Conservation (phyloP, 2,329 filamentous ascomycete genomes). For the Akanthomyces uredinophilus region DNA sequence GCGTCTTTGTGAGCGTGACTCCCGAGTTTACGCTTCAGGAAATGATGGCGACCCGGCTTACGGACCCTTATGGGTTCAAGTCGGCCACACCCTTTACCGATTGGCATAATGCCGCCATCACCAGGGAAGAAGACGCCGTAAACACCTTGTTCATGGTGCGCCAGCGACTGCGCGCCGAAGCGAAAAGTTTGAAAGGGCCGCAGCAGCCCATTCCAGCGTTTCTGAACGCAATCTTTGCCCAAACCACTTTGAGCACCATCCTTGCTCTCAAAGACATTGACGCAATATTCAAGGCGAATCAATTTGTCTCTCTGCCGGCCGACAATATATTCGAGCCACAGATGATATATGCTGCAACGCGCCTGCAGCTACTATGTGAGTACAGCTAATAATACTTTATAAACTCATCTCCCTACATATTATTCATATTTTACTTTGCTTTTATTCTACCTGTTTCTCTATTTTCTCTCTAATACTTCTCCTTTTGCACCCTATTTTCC, state of each 20-base stretch:
- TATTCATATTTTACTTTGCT: not conserved
- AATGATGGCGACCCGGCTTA: constrained; percentile 8
- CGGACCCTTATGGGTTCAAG: constrained; percentile 14
- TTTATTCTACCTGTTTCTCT: constrained; percentile 6
- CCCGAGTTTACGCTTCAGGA: constrained; percentile 24
- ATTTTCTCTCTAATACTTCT: too few relatives aligned
- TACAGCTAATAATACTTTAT: constrained; percentile 16
- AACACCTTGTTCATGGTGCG: not conserved
- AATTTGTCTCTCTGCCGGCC: constrained; percentile 14
- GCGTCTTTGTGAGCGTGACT: constrained; percentile 23
- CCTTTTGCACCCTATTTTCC: too few relatives aligned
- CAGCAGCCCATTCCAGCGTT: not conserved
- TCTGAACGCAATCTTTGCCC: not conserved
- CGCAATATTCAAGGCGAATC: constrained; percentile 17
- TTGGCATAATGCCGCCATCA: constrained; percentile 18
- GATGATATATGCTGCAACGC: constrained; percentile 14
- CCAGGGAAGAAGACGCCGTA: constrained; percentile 15
- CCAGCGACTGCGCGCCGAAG: not conserved
- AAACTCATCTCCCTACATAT: not conserved
- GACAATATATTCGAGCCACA: constrained; percentile 15
- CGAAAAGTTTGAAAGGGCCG: too few relatives aligned
- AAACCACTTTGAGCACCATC: not conserved
- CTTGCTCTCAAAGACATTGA: not conserved
- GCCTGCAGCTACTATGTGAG: constrained; percentile 17
- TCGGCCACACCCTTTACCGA: not conserved